phyloP scores from a whole-genome alignment of 164 flowering plant genomes.

The Aristolochia contorta region DNA sequence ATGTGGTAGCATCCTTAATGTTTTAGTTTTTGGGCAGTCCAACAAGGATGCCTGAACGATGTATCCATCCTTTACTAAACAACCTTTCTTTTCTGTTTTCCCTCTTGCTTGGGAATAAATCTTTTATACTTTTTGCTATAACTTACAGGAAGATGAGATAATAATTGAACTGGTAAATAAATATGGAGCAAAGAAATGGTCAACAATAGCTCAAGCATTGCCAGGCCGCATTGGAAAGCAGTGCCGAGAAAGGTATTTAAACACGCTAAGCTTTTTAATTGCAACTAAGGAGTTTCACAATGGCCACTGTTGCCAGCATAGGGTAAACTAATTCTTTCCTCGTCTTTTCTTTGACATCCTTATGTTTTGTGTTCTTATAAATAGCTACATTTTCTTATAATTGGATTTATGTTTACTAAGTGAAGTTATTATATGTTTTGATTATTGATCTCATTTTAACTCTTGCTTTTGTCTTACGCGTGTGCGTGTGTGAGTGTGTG shows the following conservation, averaged over 20 bases:
- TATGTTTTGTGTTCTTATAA: not conserved
- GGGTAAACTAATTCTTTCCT: not conserved
- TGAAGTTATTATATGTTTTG: too few species aligned
- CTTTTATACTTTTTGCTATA: not conserved
- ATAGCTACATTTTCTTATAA: too few species aligned
- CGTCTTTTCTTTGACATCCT: not conserved
- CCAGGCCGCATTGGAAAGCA: slow-evolving; percentile 59
- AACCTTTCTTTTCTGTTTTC: not conserved
- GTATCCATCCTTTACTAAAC: not conserved
- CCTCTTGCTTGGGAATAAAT: not conserved
- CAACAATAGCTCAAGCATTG: slow-evolving; percentile 37
- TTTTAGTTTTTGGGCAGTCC: too few species aligned
- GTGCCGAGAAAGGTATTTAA: slow-evolving; percentile 43
- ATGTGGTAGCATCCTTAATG: too few species aligned
- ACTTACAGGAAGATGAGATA: slow-evolving; percentile 38
- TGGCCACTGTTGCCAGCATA: too few species aligned
- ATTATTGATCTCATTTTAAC: too few species aligned
- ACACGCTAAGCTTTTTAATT: not conserved
- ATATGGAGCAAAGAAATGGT: slow-evolving; percentile 41
- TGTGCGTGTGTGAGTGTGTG: too few species aligned
- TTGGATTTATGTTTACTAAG: too few species aligned
- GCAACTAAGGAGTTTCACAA: not conserved
- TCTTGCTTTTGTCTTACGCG: too few species aligned
- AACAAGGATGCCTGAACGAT: too few species aligned
- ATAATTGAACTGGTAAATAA: slow-evolving; percentile 34